These are phyloP conservation scores for Phytophthora pseudosyringae DNA, from an alignment of 352 stramenopile genomes.

Conservation along the genomic window DNA sequence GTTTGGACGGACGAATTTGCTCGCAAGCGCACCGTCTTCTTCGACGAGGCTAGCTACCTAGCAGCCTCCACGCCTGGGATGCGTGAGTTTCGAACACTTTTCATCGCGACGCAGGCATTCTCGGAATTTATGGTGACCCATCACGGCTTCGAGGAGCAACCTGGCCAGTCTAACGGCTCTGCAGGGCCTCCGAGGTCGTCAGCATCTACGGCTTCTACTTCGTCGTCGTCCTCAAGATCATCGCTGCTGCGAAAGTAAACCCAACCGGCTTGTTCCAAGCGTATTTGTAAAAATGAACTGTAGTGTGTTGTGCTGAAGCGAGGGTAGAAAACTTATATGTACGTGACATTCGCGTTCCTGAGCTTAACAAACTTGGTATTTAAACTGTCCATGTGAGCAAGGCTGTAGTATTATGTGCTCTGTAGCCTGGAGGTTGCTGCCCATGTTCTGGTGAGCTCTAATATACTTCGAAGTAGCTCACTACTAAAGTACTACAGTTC, in stretches of 20 bases:
- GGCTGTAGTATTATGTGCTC: too few relatives aligned
- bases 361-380: constrained; percentile 23
- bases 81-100: constrained; percentile 85
- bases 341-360: constrained; percentile 27
- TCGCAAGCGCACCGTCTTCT: constrained; percentile 79
- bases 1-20: constrained; percentile 88
- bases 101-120: constrained; percentile 86
- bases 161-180: constrained; percentile 27
- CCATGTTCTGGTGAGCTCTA: too few relatives aligned
- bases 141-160: constrained; percentile 81
- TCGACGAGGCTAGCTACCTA: constrained; percentile 88
- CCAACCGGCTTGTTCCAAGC: neutral
- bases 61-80: constrained; percentile 74
- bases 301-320: constrained; percentile 19
- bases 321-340: constrained; percentile 31
- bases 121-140: constrained; percentile 86
- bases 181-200: constrained; percentile 19
- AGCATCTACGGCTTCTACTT: constrained; percentile 22
- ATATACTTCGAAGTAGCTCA: too few relatives aligned
- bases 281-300: constrained; percentile 31
- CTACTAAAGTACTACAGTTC: too few relatives aligned
- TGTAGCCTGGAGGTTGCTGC: too few relatives aligned
- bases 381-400: constrained; percentile 11
- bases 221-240: constrained; percentile 30
- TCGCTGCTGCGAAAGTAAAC: constrained; percentile 29